These are phyloP conservation scores for Kodamaea jinghongensis DNA, from an alignment of 805 yeast genomes.

Conservation along the genomic window DNA sequence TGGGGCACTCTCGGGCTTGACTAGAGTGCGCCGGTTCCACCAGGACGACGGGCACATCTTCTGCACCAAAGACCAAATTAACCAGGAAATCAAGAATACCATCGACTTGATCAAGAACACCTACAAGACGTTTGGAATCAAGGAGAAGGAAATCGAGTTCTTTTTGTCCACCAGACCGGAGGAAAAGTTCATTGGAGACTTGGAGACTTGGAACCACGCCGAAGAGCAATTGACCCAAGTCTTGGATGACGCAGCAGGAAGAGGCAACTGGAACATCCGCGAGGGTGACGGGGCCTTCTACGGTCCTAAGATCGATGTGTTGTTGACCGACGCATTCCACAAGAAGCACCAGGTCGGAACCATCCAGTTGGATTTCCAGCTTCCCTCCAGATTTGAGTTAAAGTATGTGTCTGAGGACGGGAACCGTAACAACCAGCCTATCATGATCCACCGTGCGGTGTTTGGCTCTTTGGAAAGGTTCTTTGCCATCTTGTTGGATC, in stretches of 20 bases:
- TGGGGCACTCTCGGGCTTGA: conserved; percentile 89
- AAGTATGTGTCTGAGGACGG: conserved; percentile 56
- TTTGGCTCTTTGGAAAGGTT: conserved; percentile 94
- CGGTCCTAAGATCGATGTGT: conserved; percentile 93
- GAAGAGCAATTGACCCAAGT: conserved; percentile 64
- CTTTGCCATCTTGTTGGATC: conserved; percentile 85
- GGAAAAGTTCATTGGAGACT: conserved; percentile 67
- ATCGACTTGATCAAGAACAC: conserved; percentile 71
- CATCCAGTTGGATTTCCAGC: conserved; percentile 90
- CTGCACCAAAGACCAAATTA: conserved; percentile 76
- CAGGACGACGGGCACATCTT: conserved; percentile 98
- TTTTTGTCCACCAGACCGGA: conserved; percentile 86
- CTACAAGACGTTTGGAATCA: conserved; percentile 65
- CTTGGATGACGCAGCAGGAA: conserved; percentile 42
- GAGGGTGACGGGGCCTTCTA: conserved; percentile 97
- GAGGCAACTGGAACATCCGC: conserved; percentile 66
- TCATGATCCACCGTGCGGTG: conserved; percentile 94
- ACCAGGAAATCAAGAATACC: conserved; percentile 67
- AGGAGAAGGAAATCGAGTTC: conserved; percentile 48
- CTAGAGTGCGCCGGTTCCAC: conserved; percentile 91
- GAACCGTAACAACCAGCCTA: conserved; percentile 62
- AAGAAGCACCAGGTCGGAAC: conserved; percentile 94
- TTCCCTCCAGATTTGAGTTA: conserved; percentile 80
- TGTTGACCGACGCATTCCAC: conserved; percentile 73
- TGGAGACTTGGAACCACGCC: conserved; percentile 79